Evolutionary conservation across 2,329 filamentous ascomycete genomes (phyloP).

Genomic region (Fusarium avenaceum): DNA sequence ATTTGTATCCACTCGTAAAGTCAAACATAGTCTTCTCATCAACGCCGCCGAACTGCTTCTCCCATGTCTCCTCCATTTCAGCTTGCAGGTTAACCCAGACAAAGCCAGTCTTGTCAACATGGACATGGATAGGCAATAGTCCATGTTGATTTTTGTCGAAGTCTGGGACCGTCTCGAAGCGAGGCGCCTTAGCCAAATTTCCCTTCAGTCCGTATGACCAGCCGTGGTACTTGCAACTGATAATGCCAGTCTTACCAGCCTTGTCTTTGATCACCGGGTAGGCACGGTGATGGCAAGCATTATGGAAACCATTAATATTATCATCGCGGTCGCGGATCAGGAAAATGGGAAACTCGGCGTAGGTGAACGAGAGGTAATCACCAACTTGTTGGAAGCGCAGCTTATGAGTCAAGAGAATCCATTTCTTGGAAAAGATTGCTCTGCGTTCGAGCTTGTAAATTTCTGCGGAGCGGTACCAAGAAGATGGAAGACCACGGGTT

Average conservation of each 20-base stretch:
- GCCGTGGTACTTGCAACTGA: too few species aligned
- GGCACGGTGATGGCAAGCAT: slow-evolving; percentile 52
- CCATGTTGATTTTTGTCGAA: too few species aligned
- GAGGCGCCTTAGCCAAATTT: slow-evolving; percentile 69
- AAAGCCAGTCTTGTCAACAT: slow-evolving; percentile 66
- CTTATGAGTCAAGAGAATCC: slow-evolving; percentile 68
- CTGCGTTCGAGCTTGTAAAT: slow-evolving; percentile 68
- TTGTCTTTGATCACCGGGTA: too few species aligned
- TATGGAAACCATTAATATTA: slow-evolving; percentile 70
- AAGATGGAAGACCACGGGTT: slow-evolving; percentile 58
- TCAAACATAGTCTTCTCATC: slow-evolving; percentile 61
- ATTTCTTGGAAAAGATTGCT: slow-evolving; percentile 68
- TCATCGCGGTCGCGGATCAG: slow-evolving; percentile 63
- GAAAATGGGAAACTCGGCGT: slow-evolving; percentile 68
- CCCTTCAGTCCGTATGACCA: too few species aligned
- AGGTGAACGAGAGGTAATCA: slow-evolving; percentile 66
- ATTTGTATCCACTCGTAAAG: slow-evolving; percentile 59
- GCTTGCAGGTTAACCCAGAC: slow-evolving; percentile 70
- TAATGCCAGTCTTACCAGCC: too few species aligned
- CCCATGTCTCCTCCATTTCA: slow-evolving; percentile 63
- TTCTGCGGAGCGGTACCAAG: slow-evolving; percentile 63
- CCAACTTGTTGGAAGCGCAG: slow-evolving; percentile 64
- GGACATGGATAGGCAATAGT: slow-evolving; percentile 54
- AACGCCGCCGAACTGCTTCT: slow-evolving; percentile 54
- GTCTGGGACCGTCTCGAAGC: too few species aligned